Evolutionary conservation across 129 eudicot species (phyloP), one percentile per base, ranked within the genome.

Genomic region (Rutidosis leptorrhynchoides): DNA sequence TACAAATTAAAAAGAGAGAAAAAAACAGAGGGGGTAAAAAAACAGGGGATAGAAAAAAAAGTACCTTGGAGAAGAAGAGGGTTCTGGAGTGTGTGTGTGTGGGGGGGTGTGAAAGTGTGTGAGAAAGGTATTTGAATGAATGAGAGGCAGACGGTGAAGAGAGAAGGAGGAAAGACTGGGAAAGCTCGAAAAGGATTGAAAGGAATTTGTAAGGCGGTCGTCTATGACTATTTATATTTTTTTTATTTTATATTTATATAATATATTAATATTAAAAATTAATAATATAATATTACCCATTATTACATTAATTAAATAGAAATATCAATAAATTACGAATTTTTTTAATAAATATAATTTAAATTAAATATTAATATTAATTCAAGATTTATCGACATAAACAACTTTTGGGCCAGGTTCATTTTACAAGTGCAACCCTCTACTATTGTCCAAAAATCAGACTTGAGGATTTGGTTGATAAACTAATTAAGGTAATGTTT

Each of bases 181-280:
- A 62, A 68, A 75, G 70, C 68, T 70, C 62, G 81, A 77, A 77
- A 77, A 66, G 76, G 81, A 77, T 64, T 64, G 81, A 77, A 64
- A 70, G 81, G 77, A 77, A 71, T 40, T 65, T 77, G 67, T 77
- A 77, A 77, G 81, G 81, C 81, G 81, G 81, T 77, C 81, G 59
- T 68, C 14, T 42, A 77, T 71, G 76, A 77, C 72, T 77, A 57
- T 77, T 64, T 77, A 64, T 69, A 70, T 53, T 40, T 67, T 14
- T n/a, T 25, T 35, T 57, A 20, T 55, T 29, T 67, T 32, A 1
- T 17, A 35, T 63, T 9, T 25, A 45, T 7, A 3, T 22, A 12
- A 15, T n/a, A 46, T 3, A 11, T 45, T 33, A 12, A 7, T 19
- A n/a, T 8, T 10, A 23, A 57, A n/a, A n/a, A n/a, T n/a, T n/a